Evolutionary conservation across 805 yeast species (phyloP).

Genomic region (Starmerella roubikii): DNA sequence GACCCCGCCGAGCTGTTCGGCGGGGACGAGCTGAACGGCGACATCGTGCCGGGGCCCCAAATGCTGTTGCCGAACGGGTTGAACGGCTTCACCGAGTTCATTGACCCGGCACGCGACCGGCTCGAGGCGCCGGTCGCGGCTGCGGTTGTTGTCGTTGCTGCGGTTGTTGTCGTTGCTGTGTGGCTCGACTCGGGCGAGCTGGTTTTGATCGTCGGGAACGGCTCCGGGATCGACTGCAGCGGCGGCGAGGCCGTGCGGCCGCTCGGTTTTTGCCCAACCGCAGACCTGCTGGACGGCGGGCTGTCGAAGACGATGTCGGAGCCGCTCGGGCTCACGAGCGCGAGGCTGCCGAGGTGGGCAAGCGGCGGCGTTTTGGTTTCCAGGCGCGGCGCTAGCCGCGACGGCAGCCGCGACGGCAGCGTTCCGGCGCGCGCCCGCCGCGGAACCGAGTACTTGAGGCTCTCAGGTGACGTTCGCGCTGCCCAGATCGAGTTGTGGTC

Average conservation of each 20-base stretch:
- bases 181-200: background rate
- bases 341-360: conserved; percentile 25
- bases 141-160: no score
- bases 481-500: conserved; percentile 14
- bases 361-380: background rate
- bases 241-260: conserved; percentile 12
- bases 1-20: background rate
- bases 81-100: conserved; percentile 7
- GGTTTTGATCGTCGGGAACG: background rate
- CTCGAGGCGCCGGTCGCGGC: background rate
- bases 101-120: conserved; percentile 14
- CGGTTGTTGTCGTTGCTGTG: background rate
- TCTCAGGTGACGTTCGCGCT: conserved; percentile 5
- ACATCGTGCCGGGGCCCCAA: conserved; percentile 9
- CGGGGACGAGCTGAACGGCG: background rate
- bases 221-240: conserved; percentile 15
- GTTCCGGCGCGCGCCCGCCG: conserved; percentile 69
- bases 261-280: conserved; percentile 18
- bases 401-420: conserved; percentile 46
- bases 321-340: conserved; percentile 24
- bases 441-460: no score
- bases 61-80: conserved; percentile 15
- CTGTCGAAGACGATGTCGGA: conserved; percentile 11
- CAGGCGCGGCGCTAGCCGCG: conserved; percentile 6
- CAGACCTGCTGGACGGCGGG: conserved; percentile 22